Percentiles rank a stretch among this genome's conserved stretches.
These are phyloP conservation scores for Diaporthe aspalathi DNA, from an alignment of 2,329 filamentous ascomycete genomes.

Conservation along the genomic window DNA sequence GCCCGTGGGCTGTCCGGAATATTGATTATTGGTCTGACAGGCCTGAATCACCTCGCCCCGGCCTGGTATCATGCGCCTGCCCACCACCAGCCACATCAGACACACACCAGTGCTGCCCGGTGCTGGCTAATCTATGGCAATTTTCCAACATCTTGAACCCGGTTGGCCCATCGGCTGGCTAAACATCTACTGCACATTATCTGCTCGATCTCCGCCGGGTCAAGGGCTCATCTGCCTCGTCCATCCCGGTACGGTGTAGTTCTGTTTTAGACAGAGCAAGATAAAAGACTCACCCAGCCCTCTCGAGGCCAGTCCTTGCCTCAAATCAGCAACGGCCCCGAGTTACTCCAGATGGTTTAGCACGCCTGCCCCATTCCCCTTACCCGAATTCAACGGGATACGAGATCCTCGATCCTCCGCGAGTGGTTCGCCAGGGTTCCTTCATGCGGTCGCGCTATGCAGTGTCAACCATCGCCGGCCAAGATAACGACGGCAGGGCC, in stretches of 20 bases:
- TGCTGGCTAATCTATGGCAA: slow-evolving; percentile 12
- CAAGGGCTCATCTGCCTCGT: neutral
- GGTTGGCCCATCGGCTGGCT: slow-evolving; percentile 14
- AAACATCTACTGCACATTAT: neutral
- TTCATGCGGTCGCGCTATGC: neutral
- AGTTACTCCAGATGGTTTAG: slow-evolving; percentile 16
- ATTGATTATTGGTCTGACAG: slow-evolving; percentile 16
- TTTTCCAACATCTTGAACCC: neutral
- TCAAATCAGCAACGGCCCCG: slow-evolving; percentile 22
- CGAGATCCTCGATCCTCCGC: neutral
- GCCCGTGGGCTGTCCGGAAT: neutral
- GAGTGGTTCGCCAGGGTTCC: neutral
- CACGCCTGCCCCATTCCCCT: neutral
- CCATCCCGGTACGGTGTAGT: neutral
- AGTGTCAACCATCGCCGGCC: neutral
- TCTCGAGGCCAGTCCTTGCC: slow-evolving; percentile 10
- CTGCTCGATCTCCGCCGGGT: slow-evolving; percentile 27
- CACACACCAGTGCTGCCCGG: neutral
- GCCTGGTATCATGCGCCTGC: slow-evolving; percentile 21
- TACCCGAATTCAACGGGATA: neutral
- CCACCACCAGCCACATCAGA: neutral
- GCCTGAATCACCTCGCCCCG: slow-evolving; percentile 20
- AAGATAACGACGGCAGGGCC: neutral
- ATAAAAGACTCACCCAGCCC: neutral
- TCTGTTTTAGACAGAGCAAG: slow-evolving; percentile 24